A percentile compares a stretch with the other conserved stretches of the same genome.
Evolutionary conservation across 1,139 yeast genomes (phyloP).

Genomic region (Blastobotrys serpentis): DNA sequence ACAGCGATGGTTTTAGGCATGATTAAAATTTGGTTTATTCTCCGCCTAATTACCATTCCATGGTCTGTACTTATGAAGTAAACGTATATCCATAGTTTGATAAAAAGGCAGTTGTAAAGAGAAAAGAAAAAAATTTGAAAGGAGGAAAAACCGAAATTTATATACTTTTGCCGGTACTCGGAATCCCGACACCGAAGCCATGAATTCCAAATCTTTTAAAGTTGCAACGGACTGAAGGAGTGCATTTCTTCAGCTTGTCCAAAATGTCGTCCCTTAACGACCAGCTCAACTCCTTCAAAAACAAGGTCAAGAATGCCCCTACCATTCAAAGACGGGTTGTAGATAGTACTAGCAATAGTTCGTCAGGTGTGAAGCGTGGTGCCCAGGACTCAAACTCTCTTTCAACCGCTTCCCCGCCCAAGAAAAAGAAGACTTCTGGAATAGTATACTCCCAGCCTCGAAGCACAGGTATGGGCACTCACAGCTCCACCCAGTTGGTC

Average conservation of each 20-base stretch:
- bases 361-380: conserved; percentile 23
- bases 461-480: conserved; percentile 50
- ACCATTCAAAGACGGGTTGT: conserved; percentile 43
- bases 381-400: conserved; percentile 24
- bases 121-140: conserved; percentile 1
- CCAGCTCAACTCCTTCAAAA: conserved; percentile 59
- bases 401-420: conserved; percentile 24
- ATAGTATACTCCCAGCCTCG: conserved; percentile 39
- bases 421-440: conserved; percentile 28
- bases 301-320: conserved; percentile 57
- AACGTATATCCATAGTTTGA: conserved; percentile 15
- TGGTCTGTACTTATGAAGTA: conserved; percentile 12
- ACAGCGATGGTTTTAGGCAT: conserved; percentile 90
- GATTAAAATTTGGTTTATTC: conserved; percentile 33
- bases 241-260: conserved; percentile 5
- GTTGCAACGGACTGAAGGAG: neutral
- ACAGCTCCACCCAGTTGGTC: conserved; percentile 74
- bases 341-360: conserved; percentile 19
- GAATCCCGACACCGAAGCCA: neutral
- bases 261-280: conserved; percentile 41
- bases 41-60: conserved; percentile 10
- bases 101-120: neutral
- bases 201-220: neutral
- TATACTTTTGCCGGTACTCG: neutral
- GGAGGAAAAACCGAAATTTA: no score